A percentile compares a stretch with the other conserved stretches of the same genome.
Evolutionary conservation across 2,329 filamentous ascomycete genomes (phyloP).

Genomic region (Aaosphaeria pasadenensis): DNA sequence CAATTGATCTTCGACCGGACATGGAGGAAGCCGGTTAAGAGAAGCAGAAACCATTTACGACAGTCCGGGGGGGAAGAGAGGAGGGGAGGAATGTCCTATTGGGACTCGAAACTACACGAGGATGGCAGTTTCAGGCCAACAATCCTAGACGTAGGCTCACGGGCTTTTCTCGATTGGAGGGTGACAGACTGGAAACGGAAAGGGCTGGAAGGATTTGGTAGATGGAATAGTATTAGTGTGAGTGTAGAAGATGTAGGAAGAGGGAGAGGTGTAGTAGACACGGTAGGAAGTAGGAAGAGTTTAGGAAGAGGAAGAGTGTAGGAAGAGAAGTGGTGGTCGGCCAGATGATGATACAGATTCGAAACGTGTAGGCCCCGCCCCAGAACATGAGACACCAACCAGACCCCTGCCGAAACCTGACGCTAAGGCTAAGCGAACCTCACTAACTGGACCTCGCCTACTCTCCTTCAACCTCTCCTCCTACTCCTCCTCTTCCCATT

Average conservation of each 20-base stretch:
- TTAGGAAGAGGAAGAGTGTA: too few species aligned
- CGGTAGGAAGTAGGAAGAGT: neutral
- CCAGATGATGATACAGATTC: too few species aligned
- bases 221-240: conserved; percentile 4
- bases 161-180: neutral
- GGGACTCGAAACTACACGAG: conserved; percentile 17
- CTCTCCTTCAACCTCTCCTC: neutral
- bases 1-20: conserved; percentile 11
- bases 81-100: conserved; percentile 13
- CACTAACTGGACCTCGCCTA: too few species aligned
- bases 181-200: conserved; percentile 5
- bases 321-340: too few species aligned
- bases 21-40: conserved; percentile 18
- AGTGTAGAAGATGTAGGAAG: conserved; percentile 1
- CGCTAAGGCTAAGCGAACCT: too few species aligned
- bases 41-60: neutral
- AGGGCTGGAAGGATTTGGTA: conserved; percentile 4
- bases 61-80: conserved; percentile 6
- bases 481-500: neutral
- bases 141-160: too few species aligned
- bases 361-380: too few species aligned
- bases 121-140: conserved; percentile 14
- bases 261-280: conserved; percentile 3
- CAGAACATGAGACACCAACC: too few species aligned
- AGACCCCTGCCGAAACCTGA: too few species aligned